Evolutionary conservation across 176 grass and related monocot species (phyloP).

Genomic region (Secale cereale): DNA sequence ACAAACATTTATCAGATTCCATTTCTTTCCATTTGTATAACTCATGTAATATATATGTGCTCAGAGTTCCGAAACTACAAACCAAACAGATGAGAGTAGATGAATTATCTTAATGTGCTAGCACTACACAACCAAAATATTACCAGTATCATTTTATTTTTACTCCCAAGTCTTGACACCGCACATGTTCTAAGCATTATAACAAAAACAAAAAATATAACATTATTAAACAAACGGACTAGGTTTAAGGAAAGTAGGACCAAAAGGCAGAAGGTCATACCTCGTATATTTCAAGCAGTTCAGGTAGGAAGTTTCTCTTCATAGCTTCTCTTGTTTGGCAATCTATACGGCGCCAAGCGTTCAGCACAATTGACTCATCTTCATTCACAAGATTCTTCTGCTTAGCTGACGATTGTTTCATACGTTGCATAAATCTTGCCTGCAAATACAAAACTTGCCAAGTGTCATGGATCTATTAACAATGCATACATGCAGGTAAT

Average conservation of each 20-base stretch:
- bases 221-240: not conserved
- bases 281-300: slow-evolving; percentile 80
- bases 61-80: not conserved
- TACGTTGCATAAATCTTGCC: slow-evolving; percentile 57
- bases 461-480: not conserved
- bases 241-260: not conserved
- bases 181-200: not conserved
- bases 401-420: slow-evolving; percentile 39
- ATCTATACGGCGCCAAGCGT: slow-evolving; percentile 76
- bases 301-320: slow-evolving; percentile 67
- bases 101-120: not conserved
- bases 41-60: not conserved
- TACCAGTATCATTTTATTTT: not conserved
- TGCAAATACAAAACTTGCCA: slow-evolving; percentile 19
- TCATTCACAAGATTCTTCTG: slow-evolving; percentile 43
- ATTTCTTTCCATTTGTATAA: not conserved
- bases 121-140: not conserved
- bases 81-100: not conserved
- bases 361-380: slow-evolving; percentile 55
- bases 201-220: not conserved
- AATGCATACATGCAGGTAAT: not conserved
- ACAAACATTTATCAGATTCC: not conserved
- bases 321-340: slow-evolving; percentile 74
- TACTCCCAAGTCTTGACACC: not conserved
- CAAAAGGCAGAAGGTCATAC: slow-evolving; percentile 23